Percentiles rank a stretch among this genome's conserved stretches.
These are phyloP conservation scores for Botrytis porri DNA, from an alignment of 2,329 filamentous ascomycete genomes.

Conservation along the genomic window DNA sequence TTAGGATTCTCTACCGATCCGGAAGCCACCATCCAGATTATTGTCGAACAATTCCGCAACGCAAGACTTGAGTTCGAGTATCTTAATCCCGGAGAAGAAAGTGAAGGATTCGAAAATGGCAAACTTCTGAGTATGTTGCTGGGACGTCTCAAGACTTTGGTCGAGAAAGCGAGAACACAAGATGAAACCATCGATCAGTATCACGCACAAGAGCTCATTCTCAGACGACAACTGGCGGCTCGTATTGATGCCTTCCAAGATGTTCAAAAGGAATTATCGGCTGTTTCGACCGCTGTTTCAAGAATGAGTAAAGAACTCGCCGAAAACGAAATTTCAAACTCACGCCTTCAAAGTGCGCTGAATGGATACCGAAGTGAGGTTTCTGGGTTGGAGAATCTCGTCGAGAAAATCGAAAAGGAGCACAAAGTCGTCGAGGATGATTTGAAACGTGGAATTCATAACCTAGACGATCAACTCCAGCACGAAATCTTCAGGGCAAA, in stretches of 20 bases:
- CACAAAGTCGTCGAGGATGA: constrained; percentile 20
- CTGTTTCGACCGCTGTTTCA: constrained; percentile 23
- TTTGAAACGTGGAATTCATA: constrained; percentile 23
- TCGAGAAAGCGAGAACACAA: constrained; percentile 46
- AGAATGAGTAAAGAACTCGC: constrained; percentile 29
- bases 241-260: constrained; percentile 51
- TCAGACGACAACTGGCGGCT: constrained; percentile 55
- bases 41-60: constrained; percentile 51
- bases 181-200: constrained; percentile 60
- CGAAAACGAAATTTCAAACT: constrained; percentile 45
- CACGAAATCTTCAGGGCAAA: constrained; percentile 39
- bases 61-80: constrained; percentile 62
- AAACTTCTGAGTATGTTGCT: constrained; percentile 56
- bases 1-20: constrained; percentile 53
- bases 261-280: constrained; percentile 44
- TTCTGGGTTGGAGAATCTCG: constrained; percentile 50
- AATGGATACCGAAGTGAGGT: constrained; percentile 55
- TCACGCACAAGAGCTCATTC: constrained; percentile 52
- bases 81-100: constrained; percentile 56
- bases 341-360: constrained; percentile 51
- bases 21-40: constrained; percentile 41
- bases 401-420: constrained; percentile 48
- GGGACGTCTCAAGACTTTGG: constrained; percentile 48
- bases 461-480: constrained; percentile 37
- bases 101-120: constrained; percentile 47